These are phyloP conservation scores for Naganishia onofrii DNA, from an alignment of 768 basidiomycete genomes.

Conservation along the genomic window DNA sequence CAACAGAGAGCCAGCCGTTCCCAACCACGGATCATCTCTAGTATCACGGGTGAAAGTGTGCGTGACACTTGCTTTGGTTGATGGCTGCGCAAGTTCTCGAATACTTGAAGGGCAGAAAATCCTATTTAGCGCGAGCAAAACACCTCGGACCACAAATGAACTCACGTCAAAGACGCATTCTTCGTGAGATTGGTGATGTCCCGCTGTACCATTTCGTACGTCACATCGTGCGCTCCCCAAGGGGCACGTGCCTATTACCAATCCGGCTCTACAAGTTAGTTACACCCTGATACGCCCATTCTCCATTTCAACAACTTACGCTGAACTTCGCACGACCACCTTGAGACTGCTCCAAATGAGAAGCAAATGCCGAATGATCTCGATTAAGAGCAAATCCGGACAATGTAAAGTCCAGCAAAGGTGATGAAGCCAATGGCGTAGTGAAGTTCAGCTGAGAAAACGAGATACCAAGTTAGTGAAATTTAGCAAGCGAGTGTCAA, in stretches of 20 bases:
- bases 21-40: conserved; percentile 66
- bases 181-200: conserved; percentile 70
- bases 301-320: conserved; percentile 63
- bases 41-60: conserved; percentile 75
- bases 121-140: conserved; percentile 3
- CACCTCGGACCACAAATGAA: background rate
- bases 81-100: conserved; percentile 75
- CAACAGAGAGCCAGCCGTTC: conserved; percentile 63
- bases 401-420: conserved; percentile 69
- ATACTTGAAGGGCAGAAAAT: conserved; percentile 59
- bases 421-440: conserved; percentile 54
- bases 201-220: conserved; percentile 77
- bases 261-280: background rate
- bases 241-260: conserved; percentile 40
- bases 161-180: conserved; percentile 76
- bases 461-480: background rate
- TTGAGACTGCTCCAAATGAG: conserved; percentile 48
- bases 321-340: conserved; percentile 66
- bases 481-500: background rate
- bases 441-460: conserved; percentile 48
- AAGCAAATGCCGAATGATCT: conserved; percentile 74
- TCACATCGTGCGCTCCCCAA: conserved; percentile 65
- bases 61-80: conserved; percentile 75
- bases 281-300: background rate
- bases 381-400: conserved; percentile 70